Percentiles rank a stretch among this genome's conserved stretches.
Conservation (phyloP, 2,329 filamentous ascomycete genomes). For the Pseudogymnoascus sp. region DNA sequence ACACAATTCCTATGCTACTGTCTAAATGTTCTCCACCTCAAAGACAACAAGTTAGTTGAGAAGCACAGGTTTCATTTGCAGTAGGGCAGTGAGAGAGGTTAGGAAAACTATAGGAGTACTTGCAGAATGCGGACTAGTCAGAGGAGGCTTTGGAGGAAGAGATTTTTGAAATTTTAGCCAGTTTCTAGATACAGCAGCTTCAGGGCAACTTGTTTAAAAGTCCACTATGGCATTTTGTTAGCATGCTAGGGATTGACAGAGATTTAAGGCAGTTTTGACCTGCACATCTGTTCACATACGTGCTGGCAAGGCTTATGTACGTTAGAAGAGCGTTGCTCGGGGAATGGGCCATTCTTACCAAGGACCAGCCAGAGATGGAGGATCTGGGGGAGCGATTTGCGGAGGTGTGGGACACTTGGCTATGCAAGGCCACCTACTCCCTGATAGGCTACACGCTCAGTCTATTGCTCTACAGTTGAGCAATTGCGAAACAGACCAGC, state of each 20-base stretch:
- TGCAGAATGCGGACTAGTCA: neutral
- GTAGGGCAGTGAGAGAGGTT: neutral
- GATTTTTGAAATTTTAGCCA: neutral
- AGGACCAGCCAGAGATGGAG: neutral
- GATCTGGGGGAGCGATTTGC: neutral
- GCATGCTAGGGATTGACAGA: neutral
- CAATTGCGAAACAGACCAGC: neutral
- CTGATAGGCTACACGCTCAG: conserved; percentile 5
- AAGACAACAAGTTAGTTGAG: neutral
- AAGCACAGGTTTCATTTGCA: neutral
- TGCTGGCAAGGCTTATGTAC: neutral
- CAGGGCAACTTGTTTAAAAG: neutral
- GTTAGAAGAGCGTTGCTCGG: neutral
- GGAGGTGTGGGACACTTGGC: neutral
- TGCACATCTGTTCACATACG: neutral
- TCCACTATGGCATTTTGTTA: neutral
- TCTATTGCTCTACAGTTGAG: neutral
- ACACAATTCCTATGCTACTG: conserved; percentile 1
- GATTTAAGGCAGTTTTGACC: neutral
- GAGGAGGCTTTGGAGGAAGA: neutral
- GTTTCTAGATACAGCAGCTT: conserved; percentile 1
- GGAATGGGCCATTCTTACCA: neutral
- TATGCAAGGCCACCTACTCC: conserved; percentile 9
- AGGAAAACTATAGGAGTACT: neutral
- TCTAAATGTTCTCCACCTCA: neutral